Base-by-base conservation (phyloP, 73 alveolate species). In the Effrenium voratum region DNA sequence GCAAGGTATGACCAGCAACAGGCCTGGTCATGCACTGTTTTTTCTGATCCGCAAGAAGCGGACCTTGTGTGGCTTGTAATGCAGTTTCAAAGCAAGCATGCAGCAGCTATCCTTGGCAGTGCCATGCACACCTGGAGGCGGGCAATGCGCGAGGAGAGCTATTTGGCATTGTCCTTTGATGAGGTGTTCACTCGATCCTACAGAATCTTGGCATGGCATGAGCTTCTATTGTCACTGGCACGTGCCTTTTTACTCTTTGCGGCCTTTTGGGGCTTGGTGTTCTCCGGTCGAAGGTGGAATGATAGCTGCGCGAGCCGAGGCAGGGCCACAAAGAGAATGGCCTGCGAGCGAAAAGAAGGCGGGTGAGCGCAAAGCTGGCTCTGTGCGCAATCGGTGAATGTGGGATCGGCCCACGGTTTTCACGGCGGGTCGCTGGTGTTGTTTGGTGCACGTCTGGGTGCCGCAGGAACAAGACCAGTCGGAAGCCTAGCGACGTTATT, bases 261-360 rank as follows among this genome's bases (percentile, higher is more conserved):
- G 32, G 41, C 49, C 41, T 10, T 73, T 40, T 19, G 83, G 49
- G n/a, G 41, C 41, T 40, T 34, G 22, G 19, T 68, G 80, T 28
- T 1, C 45, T 30, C 47, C 24, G 41, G 80, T 30, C 32, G 26
- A 3, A 24, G 30, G 8, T 1, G 49, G 3, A 26, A 38, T 36
- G 2, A 36, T 15, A 32, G 47, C 46, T 41, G 38, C 10, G 72
- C 12, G 47, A 40, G 4, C 26, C 22, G 32, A 88, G 95, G 86
- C 88, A 66, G 97, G 57, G 97, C 97, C 43, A 30, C 97, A 70
- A 90, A 90, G 77, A 75, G 97, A 90, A 68, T 90, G 66, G 97
- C 97, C 44, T 55, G 76, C 43, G 97, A 90, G 68, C 66, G 97
- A 40, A 75, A 76, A 90, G 97, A 90, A 90, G 97, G 95, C 5